Evolutionary conservation across 805 yeast genomes (phyloP).

Genomic region (Candida takata): DNA sequence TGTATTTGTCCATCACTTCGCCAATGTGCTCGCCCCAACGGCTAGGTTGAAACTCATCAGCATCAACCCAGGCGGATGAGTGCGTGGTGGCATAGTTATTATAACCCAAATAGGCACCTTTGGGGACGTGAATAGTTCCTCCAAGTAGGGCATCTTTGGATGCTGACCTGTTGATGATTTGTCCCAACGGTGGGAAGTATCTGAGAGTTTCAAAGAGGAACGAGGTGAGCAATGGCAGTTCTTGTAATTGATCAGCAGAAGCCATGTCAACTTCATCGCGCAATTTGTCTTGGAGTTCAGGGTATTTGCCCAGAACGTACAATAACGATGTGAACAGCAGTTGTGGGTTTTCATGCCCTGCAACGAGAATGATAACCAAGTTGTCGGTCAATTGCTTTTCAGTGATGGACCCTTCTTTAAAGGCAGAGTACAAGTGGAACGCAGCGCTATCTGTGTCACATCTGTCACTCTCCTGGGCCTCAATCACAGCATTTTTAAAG

Average conservation of each 20-base stretch:
- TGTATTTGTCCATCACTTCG: conserved; percentile 34
- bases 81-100: conserved; percentile 48
- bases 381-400: conserved; percentile 46
- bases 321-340: conserved; percentile 40
- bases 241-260: conserved; percentile 9
- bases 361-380: conserved; percentile 46
- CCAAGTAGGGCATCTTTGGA: conserved; percentile 34
- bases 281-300: conserved; percentile 27
- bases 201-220: conserved; percentile 42
- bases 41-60: conserved; percentile 38
- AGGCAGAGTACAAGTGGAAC: conserved; percentile 34
- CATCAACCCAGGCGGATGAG: conserved; percentile 38
- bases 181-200: conserved; percentile 50
- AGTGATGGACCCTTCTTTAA: conserved; percentile 30
- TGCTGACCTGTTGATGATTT: conserved; percentile 45
- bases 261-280: conserved; percentile 18
- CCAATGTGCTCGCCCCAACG: conserved; percentile 44
- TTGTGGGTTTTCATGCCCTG: conserved; percentile 62
- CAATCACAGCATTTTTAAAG: conserved; percentile 29
- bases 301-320: conserved; percentile 39
- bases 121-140: conserved; percentile 36
- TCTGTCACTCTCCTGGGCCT: conserved; percentile 17
- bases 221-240: conserved; percentile 26
- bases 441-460: conserved; percentile 31
- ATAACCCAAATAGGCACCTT: conserved; percentile 47